Evolutionary conservation across 2,329 filamentous ascomycete species (phyloP).

Genomic region (Endoconidiophora polonica): DNA sequence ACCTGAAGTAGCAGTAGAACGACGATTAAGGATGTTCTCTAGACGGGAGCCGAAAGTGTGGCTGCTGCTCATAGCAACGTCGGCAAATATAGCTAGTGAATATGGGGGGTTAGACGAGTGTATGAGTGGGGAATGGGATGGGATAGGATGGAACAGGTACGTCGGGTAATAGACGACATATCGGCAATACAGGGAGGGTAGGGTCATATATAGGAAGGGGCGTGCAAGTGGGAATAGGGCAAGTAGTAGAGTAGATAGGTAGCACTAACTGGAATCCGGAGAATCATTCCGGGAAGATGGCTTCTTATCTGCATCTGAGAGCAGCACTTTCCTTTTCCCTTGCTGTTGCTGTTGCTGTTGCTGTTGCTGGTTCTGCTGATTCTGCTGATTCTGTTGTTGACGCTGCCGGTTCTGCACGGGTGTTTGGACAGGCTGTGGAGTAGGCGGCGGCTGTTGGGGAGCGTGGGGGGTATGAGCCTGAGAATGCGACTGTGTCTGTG

Average conservation of each 20-base stretch:
- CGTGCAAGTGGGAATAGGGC: background rate
- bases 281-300: slow-evolving; percentile 10
- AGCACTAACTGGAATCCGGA: slow-evolving; percentile 8
- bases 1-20: slow-evolving; percentile 1
- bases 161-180: background rate
- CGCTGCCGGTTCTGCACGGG: background rate
- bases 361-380: background rate
- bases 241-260: background rate
- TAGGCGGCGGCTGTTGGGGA: background rate
- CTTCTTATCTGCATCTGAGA: slow-evolving; percentile 3
- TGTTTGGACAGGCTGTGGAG: background rate
- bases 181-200: background rate
- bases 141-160: background rate
- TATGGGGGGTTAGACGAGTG: background rate
- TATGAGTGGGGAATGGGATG: background rate
- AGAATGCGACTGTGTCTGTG: background rate
- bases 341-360: background rate
- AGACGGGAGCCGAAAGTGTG: slow-evolving; percentile 15
- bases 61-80: slow-evolving; percentile 13
- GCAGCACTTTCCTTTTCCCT: background rate
- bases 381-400: background rate
- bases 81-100: slow-evolving; percentile 13
- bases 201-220: background rate
- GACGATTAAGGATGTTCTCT: slow-evolving; percentile 14
- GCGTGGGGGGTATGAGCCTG: slow-evolving; percentile 1